Evolutionary conservation across 164 flowering plant genomes (phyloP).

Genomic region (Brasenia schreberi): DNA sequence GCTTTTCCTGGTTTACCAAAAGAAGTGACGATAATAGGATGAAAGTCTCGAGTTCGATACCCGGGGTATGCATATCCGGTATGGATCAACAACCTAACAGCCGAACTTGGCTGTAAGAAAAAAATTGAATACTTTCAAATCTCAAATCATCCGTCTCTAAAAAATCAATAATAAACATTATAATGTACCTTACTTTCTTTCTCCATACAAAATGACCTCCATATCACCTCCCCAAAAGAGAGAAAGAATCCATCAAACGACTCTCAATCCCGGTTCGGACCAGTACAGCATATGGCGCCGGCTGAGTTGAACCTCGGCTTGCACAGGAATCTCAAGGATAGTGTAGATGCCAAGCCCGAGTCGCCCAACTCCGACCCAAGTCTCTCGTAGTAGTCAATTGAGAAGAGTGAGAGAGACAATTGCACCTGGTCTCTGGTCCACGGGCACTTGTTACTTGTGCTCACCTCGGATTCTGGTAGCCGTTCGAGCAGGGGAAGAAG

Average conservation of each 20-base stretch:
- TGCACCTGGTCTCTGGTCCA: slow-evolving; percentile 56
- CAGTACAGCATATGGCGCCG: background rate
- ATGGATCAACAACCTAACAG: too few relatives aligned
- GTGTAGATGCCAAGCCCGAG: background rate
- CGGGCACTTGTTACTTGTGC: slow-evolving; percentile 11
- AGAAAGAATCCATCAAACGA: background rate
- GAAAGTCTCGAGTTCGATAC: too few relatives aligned
- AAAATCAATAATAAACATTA: too few relatives aligned
- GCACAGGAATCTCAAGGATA: background rate
- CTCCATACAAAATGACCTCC: too few relatives aligned
- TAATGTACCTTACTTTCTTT: too few relatives aligned
- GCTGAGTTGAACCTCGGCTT: background rate
- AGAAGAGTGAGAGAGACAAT: slow-evolving; percentile 67
- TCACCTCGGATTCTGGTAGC: slow-evolving; percentile 15
- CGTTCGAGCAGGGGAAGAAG: slow-evolving; percentile 46
- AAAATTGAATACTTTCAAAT: too few relatives aligned
- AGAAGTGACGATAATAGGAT: too few relatives aligned
- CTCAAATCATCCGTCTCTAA: too few relatives aligned
- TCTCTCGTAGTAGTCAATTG: slow-evolving; percentile 77
- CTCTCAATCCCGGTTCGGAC: background rate
- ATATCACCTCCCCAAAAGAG: background rate
- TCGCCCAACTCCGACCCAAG: slow-evolving; percentile 10
- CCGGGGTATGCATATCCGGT: too few relatives aligned
- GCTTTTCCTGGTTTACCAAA: too few relatives aligned
- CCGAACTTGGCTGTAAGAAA: too few relatives aligned